Percentiles rank a stretch among this genome's conserved stretches.
phyloP scores from a whole-genome alignment of 805 yeast species.

The Tetrapisispora taiwanensis region DNA sequence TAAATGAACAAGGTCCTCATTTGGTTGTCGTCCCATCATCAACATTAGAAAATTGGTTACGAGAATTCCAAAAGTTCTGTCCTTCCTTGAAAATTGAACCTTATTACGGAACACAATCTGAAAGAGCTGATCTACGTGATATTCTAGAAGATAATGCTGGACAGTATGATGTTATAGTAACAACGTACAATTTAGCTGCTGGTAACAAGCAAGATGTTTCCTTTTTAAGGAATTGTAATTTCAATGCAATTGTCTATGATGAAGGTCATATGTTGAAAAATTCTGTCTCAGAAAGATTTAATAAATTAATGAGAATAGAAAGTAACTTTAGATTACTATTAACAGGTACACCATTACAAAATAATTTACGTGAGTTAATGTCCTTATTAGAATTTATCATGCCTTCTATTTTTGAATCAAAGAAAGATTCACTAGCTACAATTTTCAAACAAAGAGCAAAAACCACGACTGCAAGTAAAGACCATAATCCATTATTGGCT shows the following conservation, averaged over 20 bases:
- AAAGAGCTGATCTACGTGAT: conserved; percentile 75
- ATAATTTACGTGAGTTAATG: conserved; percentile 81
- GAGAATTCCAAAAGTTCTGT: conserved; percentile 86
- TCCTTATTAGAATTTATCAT: conserved; percentile 84
- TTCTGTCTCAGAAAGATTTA: conserved; percentile 76
- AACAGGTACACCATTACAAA: conserved; percentile 96
- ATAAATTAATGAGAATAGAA: conserved; percentile 70
- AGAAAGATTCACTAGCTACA: conserved; percentile 69
- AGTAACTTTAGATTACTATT: conserved; percentile 79
- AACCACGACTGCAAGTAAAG: conserved; percentile 43
- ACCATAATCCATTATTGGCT: conserved; percentile 71
- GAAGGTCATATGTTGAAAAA: conserved; percentile 97
- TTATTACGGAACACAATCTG: conserved; percentile 80
- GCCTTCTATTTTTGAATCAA: conserved; percentile 71
- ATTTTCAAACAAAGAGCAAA: conserved; percentile 82
- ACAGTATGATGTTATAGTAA: conserved; percentile 77
- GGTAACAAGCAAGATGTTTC: conserved; percentile 75
- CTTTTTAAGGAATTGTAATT: conserved; percentile 62
- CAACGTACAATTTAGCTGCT: conserved; percentile 87
- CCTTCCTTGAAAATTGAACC: conserved; percentile 79
- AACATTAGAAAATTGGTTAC: conserved; percentile 92
- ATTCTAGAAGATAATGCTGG: conserved; percentile 44
- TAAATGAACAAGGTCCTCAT: conserved; percentile 62
- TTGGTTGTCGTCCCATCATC: conserved; percentile 93
- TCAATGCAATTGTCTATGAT: conserved; percentile 86